Percentiles rank a stretch among this genome's conserved stretches.
Evolutionary conservation across 345 rosid species (phyloP).

Genomic region (Eucalyptus lansdowneana): DNA sequence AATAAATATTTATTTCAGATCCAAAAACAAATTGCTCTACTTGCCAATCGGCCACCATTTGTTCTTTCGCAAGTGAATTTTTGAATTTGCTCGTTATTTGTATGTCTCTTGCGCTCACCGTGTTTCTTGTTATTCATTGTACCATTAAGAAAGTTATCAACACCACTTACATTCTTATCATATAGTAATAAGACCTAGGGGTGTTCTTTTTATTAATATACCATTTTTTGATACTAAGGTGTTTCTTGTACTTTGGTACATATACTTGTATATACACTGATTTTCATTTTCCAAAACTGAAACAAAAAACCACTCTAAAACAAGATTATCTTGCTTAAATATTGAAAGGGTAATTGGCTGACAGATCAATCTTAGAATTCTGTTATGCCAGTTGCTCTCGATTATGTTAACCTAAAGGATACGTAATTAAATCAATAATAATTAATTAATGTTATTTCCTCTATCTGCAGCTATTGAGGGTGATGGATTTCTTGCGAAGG

Average conservation of each 20-base stretch:
- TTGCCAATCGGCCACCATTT: background rate
- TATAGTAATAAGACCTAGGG: background rate
- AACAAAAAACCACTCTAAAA: too few relatives aligned
- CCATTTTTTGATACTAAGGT: background rate
- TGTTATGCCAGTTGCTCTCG: background rate
- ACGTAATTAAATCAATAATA: background rate
- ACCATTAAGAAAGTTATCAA: background rate
- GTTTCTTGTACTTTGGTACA: background rate
- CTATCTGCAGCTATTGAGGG: slow-evolving; percentile 7
- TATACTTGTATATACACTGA: background rate
- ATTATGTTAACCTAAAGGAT: background rate
- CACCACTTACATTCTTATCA: background rate
- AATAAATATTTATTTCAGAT: background rate
- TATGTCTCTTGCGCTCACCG: background rate
- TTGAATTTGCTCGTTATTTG: background rate
- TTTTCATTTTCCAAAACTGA: background rate
- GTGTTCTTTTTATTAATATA: background rate
- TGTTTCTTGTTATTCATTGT: background rate
- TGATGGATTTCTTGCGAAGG: background rate
- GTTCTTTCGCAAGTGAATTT: background rate
- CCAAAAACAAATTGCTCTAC: background rate
- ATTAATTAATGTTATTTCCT: background rate
- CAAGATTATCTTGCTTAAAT: too few relatives aligned
- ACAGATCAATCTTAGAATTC: too few relatives aligned
- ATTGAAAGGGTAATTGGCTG: too few relatives aligned